These are phyloP conservation scores for Fusarium veterinarium DNA, from an alignment of 2,329 filamentous ascomycete species.

Conservation along the genomic window DNA sequence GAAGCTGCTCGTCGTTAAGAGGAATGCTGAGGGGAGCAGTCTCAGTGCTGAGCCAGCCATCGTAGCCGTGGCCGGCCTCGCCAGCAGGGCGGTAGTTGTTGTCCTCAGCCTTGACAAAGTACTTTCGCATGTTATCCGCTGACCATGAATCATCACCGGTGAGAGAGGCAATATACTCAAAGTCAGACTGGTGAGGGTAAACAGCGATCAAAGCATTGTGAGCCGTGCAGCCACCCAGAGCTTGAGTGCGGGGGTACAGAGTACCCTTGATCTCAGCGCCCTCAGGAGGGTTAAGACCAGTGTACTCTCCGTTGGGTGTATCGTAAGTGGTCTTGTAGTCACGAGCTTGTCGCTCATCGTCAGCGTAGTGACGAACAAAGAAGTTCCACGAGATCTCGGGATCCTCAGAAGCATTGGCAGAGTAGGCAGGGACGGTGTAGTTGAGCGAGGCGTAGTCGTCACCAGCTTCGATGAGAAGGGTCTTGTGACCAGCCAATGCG, in stretches of 20 bases:
- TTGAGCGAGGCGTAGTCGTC: conserved; percentile 65
- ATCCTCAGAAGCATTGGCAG: conserved; percentile 65
- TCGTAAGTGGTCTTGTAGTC: conserved; percentile 71
- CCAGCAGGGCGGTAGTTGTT: conserved; percentile 57
- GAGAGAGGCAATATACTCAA: conserved; percentile 64
- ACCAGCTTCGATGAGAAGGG: conserved; percentile 71
- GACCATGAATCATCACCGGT: conserved; percentile 72
- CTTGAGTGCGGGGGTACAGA: conserved; percentile 59
- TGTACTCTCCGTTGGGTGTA: conserved; percentile 64
- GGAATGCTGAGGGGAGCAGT: conserved; percentile 33
- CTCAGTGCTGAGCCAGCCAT: conserved; percentile 39
- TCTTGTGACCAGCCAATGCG: conserved; percentile 68
- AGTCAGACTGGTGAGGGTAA: conserved; percentile 70
- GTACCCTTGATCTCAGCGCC: conserved; percentile 57
- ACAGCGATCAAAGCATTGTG: conserved; percentile 72
- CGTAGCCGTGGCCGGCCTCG: conserved; percentile 32
- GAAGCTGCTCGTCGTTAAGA: conserved; percentile 28
- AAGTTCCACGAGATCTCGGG: conserved; percentile 70
- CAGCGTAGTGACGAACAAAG: conserved; percentile 71
- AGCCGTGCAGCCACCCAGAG: conserved; percentile 63
- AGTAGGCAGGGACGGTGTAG: conserved; percentile 66
- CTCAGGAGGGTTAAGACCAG: conserved; percentile 54
- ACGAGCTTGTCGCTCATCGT: conserved; percentile 62
- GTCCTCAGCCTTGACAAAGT: conserved; percentile 67
- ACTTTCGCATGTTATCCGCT: conserved; percentile 68